Evolutionary conservation across 805 yeast genomes (phyloP), one percentile per base, ranked within the genome.

Genomic region (Yarrowia divulgata): DNA sequence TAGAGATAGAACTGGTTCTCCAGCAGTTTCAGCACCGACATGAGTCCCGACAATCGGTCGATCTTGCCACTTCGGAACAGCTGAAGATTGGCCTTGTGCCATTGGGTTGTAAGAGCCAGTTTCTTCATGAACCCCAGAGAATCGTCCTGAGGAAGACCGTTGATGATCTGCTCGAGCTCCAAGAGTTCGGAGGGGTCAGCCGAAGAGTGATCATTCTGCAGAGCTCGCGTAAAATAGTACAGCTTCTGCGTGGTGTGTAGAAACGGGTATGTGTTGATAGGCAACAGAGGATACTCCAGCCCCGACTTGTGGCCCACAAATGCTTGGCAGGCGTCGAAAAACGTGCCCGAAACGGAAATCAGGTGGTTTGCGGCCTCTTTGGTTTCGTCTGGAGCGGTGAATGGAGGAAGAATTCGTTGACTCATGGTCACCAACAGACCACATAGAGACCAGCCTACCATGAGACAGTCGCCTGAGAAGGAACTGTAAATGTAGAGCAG

Each of bases 381-480:
- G 16, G 32, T 23, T 6, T 57, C 63, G 8, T 40, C 48, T 8
- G 63, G 42, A 3, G 63, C 63, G 8, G 67, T 60, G 12, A 45
- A 60, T 0, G 67, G 52, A 4, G 67, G 67, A 14, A 46, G 18
- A 13, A 60, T 35, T 13, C 54, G 18, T n/a, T 45, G 67, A 6
- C 50, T 60, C 67, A 60, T 60, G 18, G 67, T 45, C 35, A 45
- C 54, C 67, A 60, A 42, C 16, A 60, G 43, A 19, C 67, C 67
- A 60, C 67, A 60, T 4, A 60, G 67, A n/a, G 67, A 45, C 67
- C 67, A 60, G 8, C 67, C 67, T 9, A 60, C 67, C 67, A 60
- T 60, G 7, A 60, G 50, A 46, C 54, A 60, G 54, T 60, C 67
- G 14, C 67, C 67, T 2, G 67, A 45, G 14, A 60, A 60, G 7